A percentile compares a stretch with the other conserved stretches of the same genome.
Evolutionary conservation across 495 filamentous ascomycete genomes (phyloP).

Genomic region (Thermothielavioides terrestris): DNA sequence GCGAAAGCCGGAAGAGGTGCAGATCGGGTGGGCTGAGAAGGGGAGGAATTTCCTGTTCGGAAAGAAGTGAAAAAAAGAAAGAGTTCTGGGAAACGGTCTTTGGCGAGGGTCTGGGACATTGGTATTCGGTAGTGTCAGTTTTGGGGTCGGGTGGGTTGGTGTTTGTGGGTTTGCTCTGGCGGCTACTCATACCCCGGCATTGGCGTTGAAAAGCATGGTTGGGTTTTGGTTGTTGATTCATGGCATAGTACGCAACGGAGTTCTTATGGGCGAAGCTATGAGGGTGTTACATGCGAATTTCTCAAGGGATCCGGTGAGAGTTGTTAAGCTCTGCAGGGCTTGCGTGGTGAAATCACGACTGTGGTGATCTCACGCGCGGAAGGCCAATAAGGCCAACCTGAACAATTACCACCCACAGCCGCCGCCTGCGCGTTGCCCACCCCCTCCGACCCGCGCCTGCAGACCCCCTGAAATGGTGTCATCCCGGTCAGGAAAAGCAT

Average conservation of each 20-base stretch:
- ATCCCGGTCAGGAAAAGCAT: too few species aligned
- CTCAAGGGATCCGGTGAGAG: too few species aligned
- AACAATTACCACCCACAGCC: too few species aligned
- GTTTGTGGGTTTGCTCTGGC: background rate
- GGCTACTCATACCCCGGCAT: slow-evolving; percentile 12
- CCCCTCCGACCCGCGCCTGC: too few species aligned
- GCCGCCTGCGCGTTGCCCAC: too few species aligned
- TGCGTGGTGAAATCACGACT: too few species aligned
- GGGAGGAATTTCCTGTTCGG: slow-evolving; percentile 47
- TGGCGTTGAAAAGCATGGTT: slow-evolving; percentile 12
- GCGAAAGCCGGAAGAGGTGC: slow-evolving; percentile 23
- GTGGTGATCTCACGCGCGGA: too few species aligned
- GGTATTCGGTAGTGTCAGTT: background rate
- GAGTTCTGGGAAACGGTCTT: background rate
- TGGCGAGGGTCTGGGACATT: background rate
- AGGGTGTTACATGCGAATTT: too few species aligned
- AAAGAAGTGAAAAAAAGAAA: slow-evolving; percentile 27
- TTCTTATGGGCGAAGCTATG: too few species aligned
- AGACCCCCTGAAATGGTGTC: background rate
- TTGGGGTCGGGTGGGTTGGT: background rate
- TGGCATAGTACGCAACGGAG: too few species aligned
- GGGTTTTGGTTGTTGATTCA: background rate
- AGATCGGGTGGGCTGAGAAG: slow-evolving; percentile 42
- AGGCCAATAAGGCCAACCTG: too few species aligned
- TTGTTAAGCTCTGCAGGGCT: too few species aligned